Conservation (phyloP, 352 stramenopile genomes). For the Phytophthora pinifolia region DNA sequence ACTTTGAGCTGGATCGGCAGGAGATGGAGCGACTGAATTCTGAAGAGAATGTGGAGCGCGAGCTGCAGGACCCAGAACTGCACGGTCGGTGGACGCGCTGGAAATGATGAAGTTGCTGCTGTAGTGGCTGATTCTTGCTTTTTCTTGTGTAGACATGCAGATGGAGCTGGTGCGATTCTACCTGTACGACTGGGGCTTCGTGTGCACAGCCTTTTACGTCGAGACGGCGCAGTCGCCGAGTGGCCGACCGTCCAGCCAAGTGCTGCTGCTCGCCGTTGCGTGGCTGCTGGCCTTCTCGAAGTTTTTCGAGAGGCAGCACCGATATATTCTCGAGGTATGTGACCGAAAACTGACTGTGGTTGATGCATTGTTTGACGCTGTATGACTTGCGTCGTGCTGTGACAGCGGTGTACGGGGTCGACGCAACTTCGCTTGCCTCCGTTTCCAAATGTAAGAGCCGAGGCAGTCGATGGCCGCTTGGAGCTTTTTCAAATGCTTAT, state of each 20-base stretch:
- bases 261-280: constrained; percentile 52
- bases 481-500: not conserved
- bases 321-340: constrained; percentile 43
- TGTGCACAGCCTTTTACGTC: constrained; percentile 45
- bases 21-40: constrained; percentile 38
- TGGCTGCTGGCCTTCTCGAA: constrained; percentile 52
- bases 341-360: too few relatives aligned
- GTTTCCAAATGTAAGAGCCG: constrained; percentile 37
- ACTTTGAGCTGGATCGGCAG: constrained; percentile 53
- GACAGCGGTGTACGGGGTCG: constrained; percentile 18
- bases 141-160: constrained; percentile 23
- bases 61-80: constrained; percentile 23
- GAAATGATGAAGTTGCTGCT: not conserved
- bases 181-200: constrained; percentile 71
- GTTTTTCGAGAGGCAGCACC: constrained; percentile 53
- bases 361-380: not conserved
- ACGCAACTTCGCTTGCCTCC: constrained; percentile 31
- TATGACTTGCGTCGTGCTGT: not conserved
- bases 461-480: not conserved
- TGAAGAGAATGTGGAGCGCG: constrained; percentile 12
- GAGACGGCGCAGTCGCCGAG: not conserved
- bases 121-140: not conserved
- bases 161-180: constrained; percentile 59
- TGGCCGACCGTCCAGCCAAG: constrained; percentile 24
- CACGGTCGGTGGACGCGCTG: constrained; percentile 21